Percentiles rank a stretch among this genome's conserved stretches.
These are phyloP conservation scores for Xylaria venustula DNA, from an alignment of 495 filamentous ascomycete genomes.

Conservation along the genomic window DNA sequence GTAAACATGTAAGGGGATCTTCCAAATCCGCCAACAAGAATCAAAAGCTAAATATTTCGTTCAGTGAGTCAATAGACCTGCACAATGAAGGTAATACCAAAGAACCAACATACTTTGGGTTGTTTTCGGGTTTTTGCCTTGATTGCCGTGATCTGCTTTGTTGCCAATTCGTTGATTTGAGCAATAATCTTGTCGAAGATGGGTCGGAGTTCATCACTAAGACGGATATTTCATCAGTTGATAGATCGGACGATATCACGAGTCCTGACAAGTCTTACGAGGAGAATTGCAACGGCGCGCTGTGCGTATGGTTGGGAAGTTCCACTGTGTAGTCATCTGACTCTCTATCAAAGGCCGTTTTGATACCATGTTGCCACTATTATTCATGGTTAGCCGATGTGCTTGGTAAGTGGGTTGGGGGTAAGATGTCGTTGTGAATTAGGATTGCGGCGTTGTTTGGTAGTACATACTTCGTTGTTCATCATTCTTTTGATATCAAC, in stretches of 20 bases:
- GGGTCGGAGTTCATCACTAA: not conserved
- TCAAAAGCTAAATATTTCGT: not conserved
- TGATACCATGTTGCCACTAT: constrained; percentile 8
- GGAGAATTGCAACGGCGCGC: not conserved
- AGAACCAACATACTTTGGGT: not conserved
- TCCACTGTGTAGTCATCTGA: not conserved
- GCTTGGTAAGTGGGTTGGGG: too few relatives aligned
- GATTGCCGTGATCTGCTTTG: not conserved
- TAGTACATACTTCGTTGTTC: constrained; percentile 2
- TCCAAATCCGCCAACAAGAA: constrained; percentile 5
- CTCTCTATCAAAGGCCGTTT: not conserved
- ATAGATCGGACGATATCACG: not conserved
- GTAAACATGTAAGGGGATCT: not conserved
- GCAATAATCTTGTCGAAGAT: not conserved
- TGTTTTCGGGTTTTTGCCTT: not conserved
- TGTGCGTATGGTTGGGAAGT: not conserved
- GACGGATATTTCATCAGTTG: not conserved
- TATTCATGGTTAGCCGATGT: not conserved
- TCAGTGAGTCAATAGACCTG: too few relatives aligned
- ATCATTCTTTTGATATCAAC: constrained; percentile 5
- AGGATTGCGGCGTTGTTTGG: not conserved
- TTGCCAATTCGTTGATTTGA: not conserved
- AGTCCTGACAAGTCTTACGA: not conserved
- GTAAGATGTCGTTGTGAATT: not conserved
- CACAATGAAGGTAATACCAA: too few relatives aligned